Evolutionary conservation across 495 filamentous ascomycete genomes (phyloP).

Genomic region (Astrocystis sublimbata): DNA sequence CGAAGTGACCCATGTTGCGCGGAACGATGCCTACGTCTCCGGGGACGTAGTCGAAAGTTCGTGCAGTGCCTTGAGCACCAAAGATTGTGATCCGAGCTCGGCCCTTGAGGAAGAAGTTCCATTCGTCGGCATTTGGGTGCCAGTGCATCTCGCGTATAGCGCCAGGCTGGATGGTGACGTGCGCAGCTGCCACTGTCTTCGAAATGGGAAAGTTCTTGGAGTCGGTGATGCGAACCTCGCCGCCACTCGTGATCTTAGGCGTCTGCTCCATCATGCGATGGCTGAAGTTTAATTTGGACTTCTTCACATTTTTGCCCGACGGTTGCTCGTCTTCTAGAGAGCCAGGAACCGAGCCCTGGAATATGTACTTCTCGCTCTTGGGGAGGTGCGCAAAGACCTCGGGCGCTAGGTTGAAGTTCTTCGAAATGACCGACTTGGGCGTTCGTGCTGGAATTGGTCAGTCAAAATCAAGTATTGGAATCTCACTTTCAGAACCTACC

Average conservation of each 20-base stretch:
- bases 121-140: slow-evolving; percentile 60
- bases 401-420: slow-evolving; percentile 65
- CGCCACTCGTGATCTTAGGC: slow-evolving; percentile 55
- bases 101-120: slow-evolving; percentile 55
- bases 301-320: slow-evolving; percentile 51
- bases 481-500: slow-evolving; percentile 37
- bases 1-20: slow-evolving; percentile 61
- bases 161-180: slow-evolving; percentile 57
- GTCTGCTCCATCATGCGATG: slow-evolving; percentile 62
- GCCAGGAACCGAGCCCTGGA: slow-evolving; percentile 59
- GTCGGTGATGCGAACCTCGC: slow-evolving; percentile 63
- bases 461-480: slow-evolving; percentile 3
- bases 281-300: slow-evolving; percentile 60
- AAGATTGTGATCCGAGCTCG: slow-evolving; percentile 56
- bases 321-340: slow-evolving; percentile 48
- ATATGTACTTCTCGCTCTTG: slow-evolving; percentile 65
- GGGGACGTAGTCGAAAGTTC: slow-evolving; percentile 48
- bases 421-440: slow-evolving; percentile 60
- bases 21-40: slow-evolving; percentile 65
- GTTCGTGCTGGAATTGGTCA: slow-evolving; percentile 52
- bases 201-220: slow-evolving; percentile 67
- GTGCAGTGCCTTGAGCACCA: slow-evolving; percentile 47
- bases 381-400: slow-evolving; percentile 62
- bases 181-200: slow-evolving; percentile 64
- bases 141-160: slow-evolving; percentile 63